A percentile compares a stretch with the other conserved stretches of the same genome.
Conservation (phyloP, 1,284 basidiomycete species). For the Austropuccinia psidii region DNA sequence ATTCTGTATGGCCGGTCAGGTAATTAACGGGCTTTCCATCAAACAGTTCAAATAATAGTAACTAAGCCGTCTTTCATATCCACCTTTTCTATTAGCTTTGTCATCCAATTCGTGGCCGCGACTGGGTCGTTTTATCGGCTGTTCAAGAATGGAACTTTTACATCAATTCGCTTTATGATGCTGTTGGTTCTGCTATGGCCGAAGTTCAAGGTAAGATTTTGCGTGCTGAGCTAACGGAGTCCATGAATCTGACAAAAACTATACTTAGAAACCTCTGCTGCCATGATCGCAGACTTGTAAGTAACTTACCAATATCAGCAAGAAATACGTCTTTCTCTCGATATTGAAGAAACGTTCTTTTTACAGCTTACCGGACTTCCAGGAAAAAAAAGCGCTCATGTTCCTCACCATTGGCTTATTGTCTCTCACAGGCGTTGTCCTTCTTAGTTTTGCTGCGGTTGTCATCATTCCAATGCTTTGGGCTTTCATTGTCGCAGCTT, state of each 20-base stretch:
- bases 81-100: slow-evolving; percentile 1
- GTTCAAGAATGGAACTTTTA: slow-evolving; percentile 37
- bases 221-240: background rate
- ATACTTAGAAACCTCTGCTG: slow-evolving; percentile 1
- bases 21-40: background rate
- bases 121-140: slow-evolving; percentile 33
- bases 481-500: background rate
- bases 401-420: background rate
- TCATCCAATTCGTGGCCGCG: slow-evolving; percentile 21
- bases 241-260: background rate
- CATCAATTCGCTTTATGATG: slow-evolving; percentile 26
- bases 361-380: background rate
- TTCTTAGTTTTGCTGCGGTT: slow-evolving; percentile 3
- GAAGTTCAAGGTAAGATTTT: slow-evolving; percentile 20
- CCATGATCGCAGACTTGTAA: slow-evolving; percentile 34
- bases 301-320: background rate
- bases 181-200: slow-evolving; percentile 23
- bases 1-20: slow-evolving; percentile 28
- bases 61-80: background rate
- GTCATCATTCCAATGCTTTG: slow-evolving; percentile 16
- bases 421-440: slow-evolving; percentile 1
- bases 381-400: slow-evolving; percentile 1
- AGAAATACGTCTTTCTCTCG: background rate
- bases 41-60: background rate
- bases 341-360: background rate